Conservation (phyloP, 176 grass and related monocot species). For the Coix lacrymajobi region DNA sequence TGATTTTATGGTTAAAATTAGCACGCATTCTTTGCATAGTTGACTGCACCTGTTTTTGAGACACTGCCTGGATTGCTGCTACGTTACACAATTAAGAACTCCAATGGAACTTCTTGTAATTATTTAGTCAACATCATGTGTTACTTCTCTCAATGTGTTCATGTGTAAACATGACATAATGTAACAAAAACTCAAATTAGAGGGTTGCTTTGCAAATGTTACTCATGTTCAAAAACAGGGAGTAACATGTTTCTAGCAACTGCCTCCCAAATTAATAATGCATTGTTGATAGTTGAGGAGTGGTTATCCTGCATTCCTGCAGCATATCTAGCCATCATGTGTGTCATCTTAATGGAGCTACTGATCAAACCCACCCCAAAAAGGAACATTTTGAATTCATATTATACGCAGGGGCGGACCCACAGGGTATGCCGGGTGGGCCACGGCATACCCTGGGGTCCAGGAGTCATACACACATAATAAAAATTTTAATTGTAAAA, state of each 20-base stretch:
- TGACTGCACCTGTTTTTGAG: neutral
- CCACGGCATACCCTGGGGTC: too few species aligned
- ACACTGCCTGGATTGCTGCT: neutral
- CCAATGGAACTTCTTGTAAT: neutral
- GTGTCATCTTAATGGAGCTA: neutral
- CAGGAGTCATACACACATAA: too few species aligned
- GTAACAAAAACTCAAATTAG: neutral
- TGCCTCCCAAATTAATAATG: neutral
- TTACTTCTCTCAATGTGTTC: neutral
- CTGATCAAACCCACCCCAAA: neutral
- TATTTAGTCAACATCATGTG: neutral
- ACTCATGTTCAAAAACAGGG: neutral
- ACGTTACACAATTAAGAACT: neutral
- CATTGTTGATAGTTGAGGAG: neutral
- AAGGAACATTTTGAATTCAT: neutral
- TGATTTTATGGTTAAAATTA: neutral
- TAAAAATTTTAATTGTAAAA: too few species aligned
- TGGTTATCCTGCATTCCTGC: neutral
- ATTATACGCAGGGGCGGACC: too few species aligned
- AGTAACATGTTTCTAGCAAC: neutral
- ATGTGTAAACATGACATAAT: neutral
- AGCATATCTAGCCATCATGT: neutral
- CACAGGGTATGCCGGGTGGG: too few species aligned
- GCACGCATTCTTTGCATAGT: neutral
- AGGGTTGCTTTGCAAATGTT: neutral